These are phyloP conservation scores for Knufia fluminis DNA, from an alignment of 2,329 filamentous ascomycete genomes.

Conservation along the genomic window DNA sequence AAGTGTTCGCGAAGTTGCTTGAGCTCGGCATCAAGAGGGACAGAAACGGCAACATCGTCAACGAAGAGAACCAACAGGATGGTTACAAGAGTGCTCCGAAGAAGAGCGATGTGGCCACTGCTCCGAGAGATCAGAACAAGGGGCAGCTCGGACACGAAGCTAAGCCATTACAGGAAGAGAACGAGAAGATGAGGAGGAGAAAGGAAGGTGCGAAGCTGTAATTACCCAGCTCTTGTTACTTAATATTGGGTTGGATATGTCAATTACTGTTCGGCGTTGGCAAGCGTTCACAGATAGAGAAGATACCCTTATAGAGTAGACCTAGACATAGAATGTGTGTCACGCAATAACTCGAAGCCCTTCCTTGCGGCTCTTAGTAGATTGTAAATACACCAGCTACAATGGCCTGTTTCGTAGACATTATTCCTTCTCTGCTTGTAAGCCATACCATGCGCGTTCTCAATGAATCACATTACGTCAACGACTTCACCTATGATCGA, in stretches of 20 bases:
- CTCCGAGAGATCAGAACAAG: slow-evolving; percentile 9
- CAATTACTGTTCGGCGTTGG: too few relatives aligned
- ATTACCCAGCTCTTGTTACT: too few relatives aligned
- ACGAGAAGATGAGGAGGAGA: slow-evolving; percentile 6
- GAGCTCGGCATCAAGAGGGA: slow-evolving; percentile 37
- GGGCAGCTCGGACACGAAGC: slow-evolving; percentile 13
- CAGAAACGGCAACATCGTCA: slow-evolving; percentile 41
- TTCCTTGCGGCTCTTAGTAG: too few relatives aligned
- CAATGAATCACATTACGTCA: background rate
- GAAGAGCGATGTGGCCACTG: slow-evolving; percentile 38
- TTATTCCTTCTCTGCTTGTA: too few relatives aligned
- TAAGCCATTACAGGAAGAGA: slow-evolving; percentile 11
- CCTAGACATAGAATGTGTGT: background rate
- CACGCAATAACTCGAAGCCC: too few relatives aligned
- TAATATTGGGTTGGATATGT: too few relatives aligned
- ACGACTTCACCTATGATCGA: background rate
- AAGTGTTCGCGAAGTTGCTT: slow-evolving; percentile 71
- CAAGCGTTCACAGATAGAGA: background rate
- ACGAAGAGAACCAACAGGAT: slow-evolving; percentile 49
- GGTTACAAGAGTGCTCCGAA: slow-evolving; percentile 50
- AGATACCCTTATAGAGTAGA: background rate
- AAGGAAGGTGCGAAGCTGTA: slow-evolving; percentile 2
- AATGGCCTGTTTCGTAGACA: too few relatives aligned
- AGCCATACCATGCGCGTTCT: too few relatives aligned
- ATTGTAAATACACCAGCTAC: too few relatives aligned